Evolutionary conservation across 257 asterid genomes (phyloP), one percentile per base, ranked within the genome.

Genomic region (Rubia yunnanensis): DNA sequence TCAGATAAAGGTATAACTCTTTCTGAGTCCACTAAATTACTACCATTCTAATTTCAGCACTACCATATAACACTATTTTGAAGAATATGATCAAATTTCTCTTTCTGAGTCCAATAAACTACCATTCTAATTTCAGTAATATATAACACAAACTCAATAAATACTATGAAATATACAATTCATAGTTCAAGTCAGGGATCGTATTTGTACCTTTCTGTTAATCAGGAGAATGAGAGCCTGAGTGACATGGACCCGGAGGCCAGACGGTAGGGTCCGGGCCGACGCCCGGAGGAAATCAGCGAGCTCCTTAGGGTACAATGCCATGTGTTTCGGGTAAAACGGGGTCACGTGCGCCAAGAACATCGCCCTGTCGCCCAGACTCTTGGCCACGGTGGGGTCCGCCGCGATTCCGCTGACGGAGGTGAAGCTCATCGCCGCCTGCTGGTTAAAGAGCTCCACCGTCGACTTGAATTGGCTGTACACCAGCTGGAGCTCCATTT

Each of bases 281-380:
- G 96, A 87, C 2, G 86, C 78, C 53, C 78, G 79, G 68, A 92
- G 85, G 55, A 92, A 92, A 36, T 66, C 66, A 17, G 81, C 80
- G 57, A 92, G 76, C 77, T 89, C 94, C 34, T 71, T 74, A 1
- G 98, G 96, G 64, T 80, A 92, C 1, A 64, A 60, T 2, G 64
- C 71, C 65, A 92, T 63, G 59, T 80, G 82, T 20, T 81, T 72
- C 0, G 83, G 79, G 71, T 86, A 89, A 74, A 86, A 87, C 0
- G 95, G 95, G 7, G 95, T 84, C 17, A 92, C 86, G 50, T 87
- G 97, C 5, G 97, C 82, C 49, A 92, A 78, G 67, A 92, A 92
- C 95, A 88, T 78, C 3, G 82, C 83, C 53, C 88, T 78, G 44
- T 84, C 97, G 20, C 92, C 86, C 70, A 89, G 81, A 54, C 83